These are phyloP conservation scores for Cyclotella sp. DNA, from an alignment of 108 stramenopile genomes.

Conservation along the genomic window DNA sequence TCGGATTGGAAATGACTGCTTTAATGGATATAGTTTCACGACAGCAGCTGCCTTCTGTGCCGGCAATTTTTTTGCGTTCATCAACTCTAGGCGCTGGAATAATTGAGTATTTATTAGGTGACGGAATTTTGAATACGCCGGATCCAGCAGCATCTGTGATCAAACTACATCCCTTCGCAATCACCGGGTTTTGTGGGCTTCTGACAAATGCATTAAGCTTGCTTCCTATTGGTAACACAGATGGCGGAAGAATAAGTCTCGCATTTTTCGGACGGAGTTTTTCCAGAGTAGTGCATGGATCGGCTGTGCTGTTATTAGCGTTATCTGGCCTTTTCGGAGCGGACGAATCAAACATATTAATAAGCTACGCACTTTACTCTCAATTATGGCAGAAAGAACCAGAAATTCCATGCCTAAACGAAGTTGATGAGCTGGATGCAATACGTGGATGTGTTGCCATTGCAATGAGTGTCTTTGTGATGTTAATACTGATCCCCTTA, in stretches of 20 bases:
- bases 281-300: constrained; percentile 60
- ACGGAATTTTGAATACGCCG: constrained; percentile 47
- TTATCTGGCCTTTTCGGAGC: constrained; percentile 69
- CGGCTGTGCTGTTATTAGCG: constrained; percentile 52
- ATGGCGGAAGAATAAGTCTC: constrained; percentile 73
- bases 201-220: constrained; percentile 62
- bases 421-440: constrained; percentile 72
- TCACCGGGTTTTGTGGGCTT: constrained; percentile 63
- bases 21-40: constrained; percentile 48
- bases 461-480: constrained; percentile 50
- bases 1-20: constrained; percentile 56
- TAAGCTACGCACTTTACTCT: constrained; percentile 62
- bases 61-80: constrained; percentile 53
- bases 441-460: constrained; percentile 61
- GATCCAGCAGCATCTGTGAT: constrained; percentile 45
- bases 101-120: constrained; percentile 59
- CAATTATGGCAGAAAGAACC: constrained; percentile 71
- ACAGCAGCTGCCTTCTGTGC: constrained; percentile 54
- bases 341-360: constrained; percentile 58
- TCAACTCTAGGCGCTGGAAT: constrained; percentile 62
- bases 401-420: constrained; percentile 68
- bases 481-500: constrained; percentile 57
- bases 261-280: constrained; percentile 77
- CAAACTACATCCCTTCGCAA: constrained; percentile 64
- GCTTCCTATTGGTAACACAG: constrained; percentile 77